These are phyloP conservation scores for Xylaria sp. DNA, from an alignment of 2,329 filamentous ascomycete species.

Conservation along the genomic window DNA sequence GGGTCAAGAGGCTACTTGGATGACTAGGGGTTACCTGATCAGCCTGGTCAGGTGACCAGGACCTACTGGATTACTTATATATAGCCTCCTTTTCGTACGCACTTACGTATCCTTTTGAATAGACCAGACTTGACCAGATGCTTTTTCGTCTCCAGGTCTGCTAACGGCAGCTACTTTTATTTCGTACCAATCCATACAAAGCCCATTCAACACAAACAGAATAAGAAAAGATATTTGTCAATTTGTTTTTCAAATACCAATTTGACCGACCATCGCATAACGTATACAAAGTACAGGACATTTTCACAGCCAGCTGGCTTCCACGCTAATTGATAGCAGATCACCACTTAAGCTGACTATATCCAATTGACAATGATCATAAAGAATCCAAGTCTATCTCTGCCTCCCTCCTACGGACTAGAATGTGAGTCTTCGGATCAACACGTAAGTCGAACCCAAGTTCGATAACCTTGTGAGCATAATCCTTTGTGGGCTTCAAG, in stretches of 20 bases:
- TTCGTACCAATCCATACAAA: no score
- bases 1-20: no score
- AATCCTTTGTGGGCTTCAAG: constrained; percentile 33
- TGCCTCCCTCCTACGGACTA: constrained; percentile 37
- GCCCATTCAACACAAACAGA: background rate
- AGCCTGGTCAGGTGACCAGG: no score
- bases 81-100: no score
- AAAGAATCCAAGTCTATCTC: constrained; percentile 39
- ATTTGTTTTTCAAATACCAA: background rate
- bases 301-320: background rate
- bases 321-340: background rate
- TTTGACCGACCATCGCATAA: background rate
- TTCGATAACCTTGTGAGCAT: constrained; percentile 19
- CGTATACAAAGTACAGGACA: background rate
- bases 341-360: background rate
- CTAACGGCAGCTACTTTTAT: no score
- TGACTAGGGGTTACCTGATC: no score
- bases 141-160: no score
- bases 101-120: no score
- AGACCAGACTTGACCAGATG: no score
- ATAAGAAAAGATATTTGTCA: background rate
- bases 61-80: no score
- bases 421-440: constrained; percentile 32
- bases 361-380: background rate
- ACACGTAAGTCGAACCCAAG: constrained; percentile 26